Conservation (phyloP, 1,139 yeast species). For the Candida sp. region DNA sequence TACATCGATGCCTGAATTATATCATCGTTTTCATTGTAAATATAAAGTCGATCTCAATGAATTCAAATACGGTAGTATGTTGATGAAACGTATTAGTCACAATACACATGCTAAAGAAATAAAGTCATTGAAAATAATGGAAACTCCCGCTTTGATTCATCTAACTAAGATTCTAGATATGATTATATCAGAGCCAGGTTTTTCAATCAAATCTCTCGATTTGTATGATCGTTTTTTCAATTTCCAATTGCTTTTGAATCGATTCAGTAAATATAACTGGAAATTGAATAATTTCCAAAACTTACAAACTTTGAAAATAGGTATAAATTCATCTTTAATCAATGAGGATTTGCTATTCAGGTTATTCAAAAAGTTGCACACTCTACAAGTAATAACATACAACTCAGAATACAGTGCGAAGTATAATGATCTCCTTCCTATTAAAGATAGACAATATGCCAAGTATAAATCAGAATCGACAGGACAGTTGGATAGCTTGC, state of each 20-base stretch:
- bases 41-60: conserved; percentile 23
- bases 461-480: conserved; percentile 6
- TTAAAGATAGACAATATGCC: conserved; percentile 15
- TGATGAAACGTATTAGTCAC: conserved; percentile 20
- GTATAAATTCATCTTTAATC: conserved; percentile 23
- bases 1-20: conserved; percentile 23
- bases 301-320: conserved; percentile 20
- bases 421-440: conserved; percentile 17
- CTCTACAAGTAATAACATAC: conserved; percentile 18
- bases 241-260: conserved; percentile 21
- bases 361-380: conserved; percentile 24
- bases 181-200: conserved; percentile 16
- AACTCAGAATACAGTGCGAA: conserved; percentile 12
- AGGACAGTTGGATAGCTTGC: conserved; percentile 9
- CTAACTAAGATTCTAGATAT: conserved; percentile 22
- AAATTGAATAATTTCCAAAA: conserved; percentile 17
- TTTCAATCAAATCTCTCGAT: conserved; percentile 17
- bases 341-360: conserved; percentile 20
- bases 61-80: conserved; percentile 23
- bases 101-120: conserved; percentile 15
- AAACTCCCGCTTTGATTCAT: conserved; percentile 20
- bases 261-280: conserved; percentile 26
- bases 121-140: conserved; percentile 19
- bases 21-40: conserved; percentile 21
- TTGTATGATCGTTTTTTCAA: conserved; percentile 21